Base-by-base conservation (phyloP, 108 stramenopile species). In the Skeletonema menzelii region DNA sequence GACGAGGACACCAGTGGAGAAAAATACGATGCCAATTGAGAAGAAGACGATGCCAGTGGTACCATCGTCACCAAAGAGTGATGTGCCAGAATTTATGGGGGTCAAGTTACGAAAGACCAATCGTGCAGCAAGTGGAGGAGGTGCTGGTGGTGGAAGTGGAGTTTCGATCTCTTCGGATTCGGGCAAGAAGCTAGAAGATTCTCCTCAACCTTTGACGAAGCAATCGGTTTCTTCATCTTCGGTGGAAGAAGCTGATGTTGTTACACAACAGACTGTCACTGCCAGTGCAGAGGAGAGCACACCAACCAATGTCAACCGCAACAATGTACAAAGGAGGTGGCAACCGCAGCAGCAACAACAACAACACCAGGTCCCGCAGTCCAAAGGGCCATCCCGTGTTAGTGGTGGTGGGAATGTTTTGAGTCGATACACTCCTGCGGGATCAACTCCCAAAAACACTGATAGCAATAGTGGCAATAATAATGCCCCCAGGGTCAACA, bases 281-380 rank as follows among this genome's bases (percentile, higher is more conserved):
- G 40, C 40, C 8, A 53, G 32, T 22, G 59, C 1, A 59, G 57
- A 57, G 68, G 57, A n/a, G 68, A 69, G 14, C 26, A 24, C 26
- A 24, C 12, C 24, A 24, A 56, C 12, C 8, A 27, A 56, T 27
- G 17, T 0, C 24, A 59, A 59, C 20, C 17, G n/a, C 2, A 30
- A 14, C 8, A 31, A 19, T 30, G 59, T 31, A 11, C 59, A 30
- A 17, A 40, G 22, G 57, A 69, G 59, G 37, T 37, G 40, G 22
- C 68, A 59, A 58, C 68, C 40, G 27, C 68, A 69, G 7, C 38
- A 59, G 8, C 47, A 44, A 27, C 65, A 66, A 32, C 47, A 47
- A 20, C 65, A 67, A 20, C 27, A 69, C 12, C 11, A 13, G 53
- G 20, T 24, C 30, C 49, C 49, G 8, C 49, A 53, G 8, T 53